Evolutionary conservation across 495 filamentous ascomycete genomes (phyloP).

Genomic region (Trichoderma asperelloides): DNA sequence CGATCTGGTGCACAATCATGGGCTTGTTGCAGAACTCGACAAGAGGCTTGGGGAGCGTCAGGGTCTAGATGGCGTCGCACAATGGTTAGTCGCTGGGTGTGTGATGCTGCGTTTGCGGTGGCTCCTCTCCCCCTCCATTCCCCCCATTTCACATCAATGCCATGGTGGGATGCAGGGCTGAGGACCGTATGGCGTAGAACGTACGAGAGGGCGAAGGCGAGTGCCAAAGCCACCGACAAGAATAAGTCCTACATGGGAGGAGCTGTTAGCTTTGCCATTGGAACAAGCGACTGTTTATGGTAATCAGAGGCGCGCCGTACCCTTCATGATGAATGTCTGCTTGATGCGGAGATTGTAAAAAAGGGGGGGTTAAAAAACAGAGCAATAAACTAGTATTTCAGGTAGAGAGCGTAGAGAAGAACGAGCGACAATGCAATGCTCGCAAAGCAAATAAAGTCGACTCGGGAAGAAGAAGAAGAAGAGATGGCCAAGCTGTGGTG

Average conservation of each 20-base stretch:
- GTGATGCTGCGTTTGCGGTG: neutral
- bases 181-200: constrained; percentile 29
- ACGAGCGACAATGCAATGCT: constrained; percentile 6
- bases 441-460: neutral
- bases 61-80: constrained; percentile 51
- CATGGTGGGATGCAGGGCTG: constrained; percentile 11
- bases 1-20: constrained; percentile 98
- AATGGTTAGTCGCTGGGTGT: constrained; percentile 18
- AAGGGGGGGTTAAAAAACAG: neutral
- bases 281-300: neutral
- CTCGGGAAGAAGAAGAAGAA: neutral
- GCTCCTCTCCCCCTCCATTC: neutral
- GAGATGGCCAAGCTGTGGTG: neutral
- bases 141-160: neutral
- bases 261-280: neutral
- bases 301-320: constrained; percentile 19
- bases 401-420: constrained; percentile 7
- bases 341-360: neutral
- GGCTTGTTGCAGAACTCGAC: constrained; percentile 98
- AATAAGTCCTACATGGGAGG: constrained; percentile 50
- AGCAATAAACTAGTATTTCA: neutral
- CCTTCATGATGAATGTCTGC: constrained; percentile 27
- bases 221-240: constrained; percentile 99
- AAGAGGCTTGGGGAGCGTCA: constrained; percentile 93
- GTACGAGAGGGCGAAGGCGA: constrained; percentile 92